Evolutionary conservation across 2,329 filamentous ascomycete species (phyloP).

Genomic region (Didymella pinodella): DNA sequence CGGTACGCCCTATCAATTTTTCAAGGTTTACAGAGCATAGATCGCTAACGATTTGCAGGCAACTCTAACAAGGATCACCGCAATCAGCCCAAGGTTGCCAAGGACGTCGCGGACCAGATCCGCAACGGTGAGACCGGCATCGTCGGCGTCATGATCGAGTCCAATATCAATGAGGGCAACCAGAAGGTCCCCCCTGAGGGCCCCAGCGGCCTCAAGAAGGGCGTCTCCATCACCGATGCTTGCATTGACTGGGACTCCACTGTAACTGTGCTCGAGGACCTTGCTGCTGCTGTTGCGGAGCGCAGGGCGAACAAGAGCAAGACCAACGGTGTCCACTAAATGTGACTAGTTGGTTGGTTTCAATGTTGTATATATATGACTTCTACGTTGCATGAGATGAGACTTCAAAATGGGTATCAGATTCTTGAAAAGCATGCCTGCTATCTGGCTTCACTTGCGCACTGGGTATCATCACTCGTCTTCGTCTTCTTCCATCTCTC

Average conservation of each 20-base stretch:
- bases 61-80: slow-evolving; percentile 98
- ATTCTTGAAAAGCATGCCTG: not conserved
- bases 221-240: slow-evolving; percentile 93
- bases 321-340: slow-evolving; percentile 39
- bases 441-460: not conserved
- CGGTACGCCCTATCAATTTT: slow-evolving; percentile 63
- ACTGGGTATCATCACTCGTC: slow-evolving; percentile 17
- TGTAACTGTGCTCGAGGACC: slow-evolving; percentile 79
- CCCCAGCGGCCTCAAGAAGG: slow-evolving; percentile 78
- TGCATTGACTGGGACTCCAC: slow-evolving; percentile 95
- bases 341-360: not conserved
- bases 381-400: slow-evolving; percentile 1
- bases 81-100: slow-evolving; percentile 94
- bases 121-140: slow-evolving; percentile 86
- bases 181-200: slow-evolving; percentile 85
- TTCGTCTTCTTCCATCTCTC: slow-evolving; percentile 18
- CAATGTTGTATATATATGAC: slow-evolving; percentile 26
- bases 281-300: slow-evolving; percentile 82
- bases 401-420: slow-evolving; percentile 4
- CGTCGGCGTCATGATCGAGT: slow-evolving; percentile 98
- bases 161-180: slow-evolving; percentile 86
- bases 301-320: slow-evolving; percentile 64
- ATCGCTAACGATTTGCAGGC: slow-evolving; percentile 59
- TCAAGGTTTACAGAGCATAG: not conserved
- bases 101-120: slow-evolving; percentile 82